Base-by-base conservation (phyloP, 2,329 filamentous ascomycete species). In the Leptographium lundbergii region DNA sequence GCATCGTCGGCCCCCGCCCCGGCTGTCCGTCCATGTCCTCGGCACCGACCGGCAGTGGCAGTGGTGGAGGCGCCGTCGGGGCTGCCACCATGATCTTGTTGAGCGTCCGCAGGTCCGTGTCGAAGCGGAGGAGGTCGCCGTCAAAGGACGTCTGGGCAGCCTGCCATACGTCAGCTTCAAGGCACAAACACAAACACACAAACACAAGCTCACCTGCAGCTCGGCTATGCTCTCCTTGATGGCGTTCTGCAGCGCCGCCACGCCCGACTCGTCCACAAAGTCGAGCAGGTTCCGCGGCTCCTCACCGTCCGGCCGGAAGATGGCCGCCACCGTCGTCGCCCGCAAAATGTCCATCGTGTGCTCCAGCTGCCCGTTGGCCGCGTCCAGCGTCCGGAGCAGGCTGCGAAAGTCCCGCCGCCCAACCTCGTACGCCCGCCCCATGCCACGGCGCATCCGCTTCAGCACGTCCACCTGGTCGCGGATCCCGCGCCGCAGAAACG, bases 211-310 rank as follows among this genome's bases (percentile, higher is more conserved):
- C 65, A 85, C 84, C 74, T 88, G 86, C 59, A 89, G 77, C 61
- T 86, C 81, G 63, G 83, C 81, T 61, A 92, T 88, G 66, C 85
- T 86, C 59, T 78, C 79, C 67, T 88, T 88, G 65, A 91, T 75
- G 6, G 81, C 80, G 61, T 85, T 77, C 48, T 83, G 77, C 71
- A 91, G 80, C 14, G 74, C 76, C 60, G 86, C 78, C 6, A 91
- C 87, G 63, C 81, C 82, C 13, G 80, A 75, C 68, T 88, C 87
- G 66, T 91, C 87, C 54, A 91, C 83, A 71, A 91, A 91, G 67
- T 91, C 87, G 62, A 88, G 77, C 61, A 92, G 71, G 53, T 77
- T 86, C 69, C 84, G 84, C 57, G 78, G 76, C 57, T 76, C 76
- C 64, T 84, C 81, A 2, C 75, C 78, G 0, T 68, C 71, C 0